phyloP scores from a whole-genome alignment of 2,329 filamentous ascomycete genomes.

The Leptographium radiaticola region DNA sequence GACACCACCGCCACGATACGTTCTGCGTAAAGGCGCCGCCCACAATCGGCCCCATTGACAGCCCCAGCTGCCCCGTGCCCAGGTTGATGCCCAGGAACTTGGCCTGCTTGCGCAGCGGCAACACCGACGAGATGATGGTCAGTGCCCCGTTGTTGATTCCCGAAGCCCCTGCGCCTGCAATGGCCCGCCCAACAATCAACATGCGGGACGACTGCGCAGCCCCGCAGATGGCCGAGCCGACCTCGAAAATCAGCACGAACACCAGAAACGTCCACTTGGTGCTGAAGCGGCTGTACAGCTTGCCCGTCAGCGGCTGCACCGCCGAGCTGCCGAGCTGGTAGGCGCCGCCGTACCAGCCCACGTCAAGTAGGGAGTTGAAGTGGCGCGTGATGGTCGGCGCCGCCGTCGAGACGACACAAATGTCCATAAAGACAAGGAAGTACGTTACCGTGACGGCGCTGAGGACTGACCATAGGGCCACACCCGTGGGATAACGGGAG shows the following conservation, averaged over 20 bases:
- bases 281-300: conserved; percentile 31
- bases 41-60: conserved; percentile 32
- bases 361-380: conserved; percentile 3
- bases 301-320: conserved; percentile 30
- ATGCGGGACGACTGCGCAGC: conserved; percentile 31
- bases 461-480: neutral
- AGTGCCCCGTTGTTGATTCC: conserved; percentile 36
- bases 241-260: conserved; percentile 37
- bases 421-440: neutral
- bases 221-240: conserved; percentile 41
- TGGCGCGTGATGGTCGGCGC: neutral
- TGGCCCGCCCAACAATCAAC: conserved; percentile 40
- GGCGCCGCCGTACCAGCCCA: conserved; percentile 14
- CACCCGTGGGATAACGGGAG: too few relatives aligned
- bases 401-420: neutral
- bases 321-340: conserved; percentile 13
- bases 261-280: conserved; percentile 22
- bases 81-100: conserved; percentile 4
- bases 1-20: conserved; percentile 29
- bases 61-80: conserved; percentile 25
- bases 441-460: neutral
- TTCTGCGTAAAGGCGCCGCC: conserved; percentile 27
- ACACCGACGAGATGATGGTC: conserved; percentile 30
- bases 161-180: conserved; percentile 38
- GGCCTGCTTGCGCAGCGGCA: conserved; percentile 26